Percentiles rank a stretch among this genome's conserved stretches.
phyloP scores from a whole-genome alignment of 768 basidiomycete species.

The Boletus patriciae region DNA sequence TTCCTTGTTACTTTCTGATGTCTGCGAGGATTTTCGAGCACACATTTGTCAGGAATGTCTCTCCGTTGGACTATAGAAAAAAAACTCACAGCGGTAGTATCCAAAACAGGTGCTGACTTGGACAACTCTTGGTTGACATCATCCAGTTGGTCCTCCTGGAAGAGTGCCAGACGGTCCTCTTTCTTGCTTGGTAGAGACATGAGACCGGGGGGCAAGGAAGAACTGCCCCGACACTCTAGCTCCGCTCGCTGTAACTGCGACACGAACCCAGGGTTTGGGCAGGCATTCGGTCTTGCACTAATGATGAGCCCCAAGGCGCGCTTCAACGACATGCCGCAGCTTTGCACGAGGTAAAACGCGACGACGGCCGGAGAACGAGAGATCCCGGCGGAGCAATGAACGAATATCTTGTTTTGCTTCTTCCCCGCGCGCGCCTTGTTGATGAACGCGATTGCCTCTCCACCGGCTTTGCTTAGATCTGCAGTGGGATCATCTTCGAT shows the following conservation, averaged over 20 bases:
- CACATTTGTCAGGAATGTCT: background rate
- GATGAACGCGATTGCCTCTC: conserved; percentile 2
- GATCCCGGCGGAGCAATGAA: conserved; percentile 13
- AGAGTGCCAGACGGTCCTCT: conserved; percentile 7
- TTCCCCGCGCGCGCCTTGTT: background rate
- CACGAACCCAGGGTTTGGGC: conserved; percentile 10
- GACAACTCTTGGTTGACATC: background rate
- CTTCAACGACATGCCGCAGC: conserved; percentile 3
- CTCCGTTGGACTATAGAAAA: background rate
- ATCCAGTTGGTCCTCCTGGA: background rate
- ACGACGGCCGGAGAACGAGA: conserved; percentile 10
- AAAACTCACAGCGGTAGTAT: background rate
- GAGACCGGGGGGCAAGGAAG: background rate
- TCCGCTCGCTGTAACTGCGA: background rate
- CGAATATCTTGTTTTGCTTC: background rate
- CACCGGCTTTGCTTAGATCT: background rate
- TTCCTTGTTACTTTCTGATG: background rate
- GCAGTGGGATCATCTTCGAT: conserved; percentile 11
- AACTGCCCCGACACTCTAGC: background rate
- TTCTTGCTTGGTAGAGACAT: conserved; percentile 1
- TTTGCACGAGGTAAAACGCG: conserved; percentile 3
- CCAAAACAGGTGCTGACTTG: background rate
- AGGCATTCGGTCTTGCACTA: background rate
- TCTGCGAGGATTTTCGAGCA: background rate
- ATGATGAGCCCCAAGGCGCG: background rate